A percentile compares a stretch with the other conserved stretches of the same genome.
Evolutionary conservation across 305 asterid genomes (phyloP).

Genomic region (Striga hermonthica): DNA sequence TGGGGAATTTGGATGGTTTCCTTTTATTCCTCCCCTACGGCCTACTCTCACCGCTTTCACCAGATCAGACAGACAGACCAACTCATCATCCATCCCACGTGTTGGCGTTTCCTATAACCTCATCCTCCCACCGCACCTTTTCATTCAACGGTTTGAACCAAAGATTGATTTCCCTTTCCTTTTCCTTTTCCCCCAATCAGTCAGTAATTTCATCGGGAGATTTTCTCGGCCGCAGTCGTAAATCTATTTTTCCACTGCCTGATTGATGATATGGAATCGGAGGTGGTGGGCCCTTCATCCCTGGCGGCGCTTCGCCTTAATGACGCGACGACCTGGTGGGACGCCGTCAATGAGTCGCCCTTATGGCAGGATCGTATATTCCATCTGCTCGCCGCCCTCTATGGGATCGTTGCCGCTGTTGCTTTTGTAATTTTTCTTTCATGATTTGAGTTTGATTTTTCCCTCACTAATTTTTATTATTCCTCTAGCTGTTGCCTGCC

Average conservation of each 20-base stretch:
- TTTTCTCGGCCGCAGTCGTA: slow-evolving; percentile 27
- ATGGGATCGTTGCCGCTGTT: slow-evolving; percentile 72
- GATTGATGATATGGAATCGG: slow-evolving; percentile 40
- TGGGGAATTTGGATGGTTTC: too few relatives aligned
- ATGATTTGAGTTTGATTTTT: background rate
- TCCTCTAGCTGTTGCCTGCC: background rate
- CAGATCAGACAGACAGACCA: too few relatives aligned
- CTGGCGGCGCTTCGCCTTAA: slow-evolving; percentile 63
- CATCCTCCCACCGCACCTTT: slow-evolving; percentile 32
- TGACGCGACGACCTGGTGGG: slow-evolving; percentile 85
- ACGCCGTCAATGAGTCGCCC: slow-evolving; percentile 54
- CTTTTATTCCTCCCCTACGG: too few relatives aligned
- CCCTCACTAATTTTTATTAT: background rate
- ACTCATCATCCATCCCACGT: slow-evolving; percentile 30
- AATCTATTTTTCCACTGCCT: slow-evolving; percentile 1
- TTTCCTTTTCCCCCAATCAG: slow-evolving; percentile 14
- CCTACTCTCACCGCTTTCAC: too few relatives aligned
- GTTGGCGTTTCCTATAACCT: slow-evolving; percentile 32
- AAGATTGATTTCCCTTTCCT: background rate
- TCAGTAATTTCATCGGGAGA: slow-evolving; percentile 16
- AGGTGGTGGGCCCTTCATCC: slow-evolving; percentile 41
- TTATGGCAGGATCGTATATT: slow-evolving; percentile 89
- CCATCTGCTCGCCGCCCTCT: slow-evolving; percentile 65
- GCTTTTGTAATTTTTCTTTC: slow-evolving; percentile 60
- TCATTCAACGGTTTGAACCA: slow-evolving; percentile 20